Evolutionary conservation across 345 rosid species (phyloP), one percentile per base, ranked within the genome.

Genomic region (Chamaenerion angustifolium): DNA sequence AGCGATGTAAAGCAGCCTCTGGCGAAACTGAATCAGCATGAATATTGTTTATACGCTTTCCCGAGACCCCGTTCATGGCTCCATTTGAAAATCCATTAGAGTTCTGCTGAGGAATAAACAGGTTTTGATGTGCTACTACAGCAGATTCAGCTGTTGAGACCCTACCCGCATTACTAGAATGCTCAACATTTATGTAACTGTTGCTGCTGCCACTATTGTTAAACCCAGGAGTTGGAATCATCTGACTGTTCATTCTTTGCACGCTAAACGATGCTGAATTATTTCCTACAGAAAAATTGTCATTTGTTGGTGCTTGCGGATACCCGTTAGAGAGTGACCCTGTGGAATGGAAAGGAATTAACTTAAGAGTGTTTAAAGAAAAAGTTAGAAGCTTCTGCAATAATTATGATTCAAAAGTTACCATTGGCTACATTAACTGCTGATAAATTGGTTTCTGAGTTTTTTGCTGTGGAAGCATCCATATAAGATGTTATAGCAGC

Each of bases 221-320:
- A 56, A 78, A 87, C 46, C 98, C 96, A 55, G 98, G 98, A 45
- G 96, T 82, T 51, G 98, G 98, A 65, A 92, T 83, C 96, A 92
- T 87, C 64, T 80, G 93, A 65, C 81, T 68, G 49, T 71, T 43
- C 74, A 70, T 74, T 68, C 89, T 80, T 57, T 76, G 89, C 44
- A 67, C 59, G 50, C 82, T 71, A 71, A 73, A 46, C 41, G 95
- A 72, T 45, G 89, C 59, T 83, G 80, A 61, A 65, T 60, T 48
- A 48, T 54, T 87, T 43, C 85, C 95, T 75, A 80, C 75, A 59
- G 92, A 74, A 61, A 73, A 76, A 64, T 75, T 71, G 50, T 80
- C 61, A 76, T 71, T 78, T 63, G 77, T 72, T 40, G 75, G 55
- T 16, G 85, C 64, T 55, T 82, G 88, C 62, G 76, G 85, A 73